Conservation (phyloP, 257 asterid species). For the Handroanthus guayacan region DNA sequence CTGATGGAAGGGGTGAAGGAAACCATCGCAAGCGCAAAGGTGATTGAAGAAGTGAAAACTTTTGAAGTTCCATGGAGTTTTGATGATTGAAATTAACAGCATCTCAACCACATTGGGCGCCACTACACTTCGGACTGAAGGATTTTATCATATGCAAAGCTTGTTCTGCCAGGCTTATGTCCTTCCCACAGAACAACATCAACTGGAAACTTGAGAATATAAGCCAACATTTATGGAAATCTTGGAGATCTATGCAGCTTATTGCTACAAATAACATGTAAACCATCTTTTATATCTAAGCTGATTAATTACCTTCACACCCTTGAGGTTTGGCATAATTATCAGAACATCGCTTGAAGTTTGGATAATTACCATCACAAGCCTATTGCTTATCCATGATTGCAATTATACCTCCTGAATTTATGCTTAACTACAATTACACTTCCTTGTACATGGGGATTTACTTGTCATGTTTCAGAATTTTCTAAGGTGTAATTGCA, state of each 20-base stretch:
- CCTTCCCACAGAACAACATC: neutral
- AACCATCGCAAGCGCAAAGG: neutral
- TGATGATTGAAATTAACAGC: neutral
- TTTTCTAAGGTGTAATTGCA: no score
- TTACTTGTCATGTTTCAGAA: no score
- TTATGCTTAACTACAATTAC: no score
- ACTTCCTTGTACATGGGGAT: no score
- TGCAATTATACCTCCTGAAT: no score
- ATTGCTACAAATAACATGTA: neutral
- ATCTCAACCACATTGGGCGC: neutral
- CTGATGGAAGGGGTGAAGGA: no score
- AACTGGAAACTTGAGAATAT: neutral
- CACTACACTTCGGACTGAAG: neutral
- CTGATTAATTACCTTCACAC: neutral
- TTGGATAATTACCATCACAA: no score
- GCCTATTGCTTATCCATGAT: no score
- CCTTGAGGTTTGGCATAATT: no score
- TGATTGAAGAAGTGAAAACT: neutral
- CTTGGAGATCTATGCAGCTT: neutral
- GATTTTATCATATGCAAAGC: neutral
- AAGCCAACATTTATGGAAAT: neutral
- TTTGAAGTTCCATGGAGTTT: neutral
- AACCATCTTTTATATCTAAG: neutral
- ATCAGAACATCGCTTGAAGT: no score
- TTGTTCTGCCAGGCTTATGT: neutral